A percentile compares a stretch with the other conserved stretches of the same genome.
These are phyloP conservation scores for Fusarium paranaense DNA, from an alignment of 2,329 filamentous ascomycete species.

Conservation along the genomic window DNA sequence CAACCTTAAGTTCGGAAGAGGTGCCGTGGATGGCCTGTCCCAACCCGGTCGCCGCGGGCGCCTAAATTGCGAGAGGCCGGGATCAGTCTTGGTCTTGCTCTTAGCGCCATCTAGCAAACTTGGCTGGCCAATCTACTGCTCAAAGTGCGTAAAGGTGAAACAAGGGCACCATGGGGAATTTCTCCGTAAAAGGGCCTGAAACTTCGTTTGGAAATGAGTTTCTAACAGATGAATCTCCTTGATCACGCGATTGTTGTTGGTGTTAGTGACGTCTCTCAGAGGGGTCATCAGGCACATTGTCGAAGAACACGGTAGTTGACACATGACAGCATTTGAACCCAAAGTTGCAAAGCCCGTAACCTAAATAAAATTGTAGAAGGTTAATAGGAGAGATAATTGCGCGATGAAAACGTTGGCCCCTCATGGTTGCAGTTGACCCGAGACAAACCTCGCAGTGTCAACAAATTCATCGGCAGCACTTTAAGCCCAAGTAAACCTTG, in stretches of 20 bases:
- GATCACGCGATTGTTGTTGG: not conserved
- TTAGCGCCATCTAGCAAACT: too few relatives aligned
- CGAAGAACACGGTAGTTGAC: not conserved
- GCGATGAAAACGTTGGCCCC: not conserved
- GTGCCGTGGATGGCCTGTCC: too few relatives aligned
- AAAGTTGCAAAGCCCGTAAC: not conserved
- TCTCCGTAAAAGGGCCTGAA: too few relatives aligned
- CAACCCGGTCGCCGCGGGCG: too few relatives aligned
- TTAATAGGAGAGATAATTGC: not conserved
- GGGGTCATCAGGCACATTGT: not conserved
- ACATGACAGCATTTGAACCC: not conserved
- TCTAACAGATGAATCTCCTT: too few relatives aligned
- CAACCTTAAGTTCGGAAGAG: too few relatives aligned
- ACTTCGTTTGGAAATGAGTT: too few relatives aligned
- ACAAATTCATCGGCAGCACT: not conserved
- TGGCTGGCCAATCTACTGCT: too few relatives aligned
- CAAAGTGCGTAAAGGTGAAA: too few relatives aligned
- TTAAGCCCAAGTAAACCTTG: not conserved
- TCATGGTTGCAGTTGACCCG: not conserved
- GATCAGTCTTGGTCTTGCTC: too few relatives aligned
- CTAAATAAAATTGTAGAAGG: not conserved
- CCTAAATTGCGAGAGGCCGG: too few relatives aligned
- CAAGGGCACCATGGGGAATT: too few relatives aligned
- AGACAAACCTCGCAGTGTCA: not conserved
- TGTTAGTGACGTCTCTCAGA: not conserved